Percentiles rank a stretch among this genome's conserved stretches.
phyloP scores from a whole-genome alignment of 192 early-diverging fungal species.

The Mortierella alpina region DNA sequence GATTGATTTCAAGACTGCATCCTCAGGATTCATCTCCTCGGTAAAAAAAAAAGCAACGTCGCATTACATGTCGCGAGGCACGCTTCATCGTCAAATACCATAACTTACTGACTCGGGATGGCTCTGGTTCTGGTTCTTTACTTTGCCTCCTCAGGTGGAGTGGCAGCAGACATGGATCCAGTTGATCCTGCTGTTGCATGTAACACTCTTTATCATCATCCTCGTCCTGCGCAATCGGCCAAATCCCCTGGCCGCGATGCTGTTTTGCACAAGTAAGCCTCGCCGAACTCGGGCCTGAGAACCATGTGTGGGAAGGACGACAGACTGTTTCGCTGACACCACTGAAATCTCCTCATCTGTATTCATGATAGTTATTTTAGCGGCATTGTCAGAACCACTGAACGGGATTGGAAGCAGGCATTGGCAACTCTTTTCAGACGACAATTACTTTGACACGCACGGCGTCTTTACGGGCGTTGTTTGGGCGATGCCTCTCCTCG shows the following conservation, averaged over 20 bases:
- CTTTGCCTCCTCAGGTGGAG: conserved; percentile 45
- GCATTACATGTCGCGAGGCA: not conserved
- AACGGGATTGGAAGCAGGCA: conserved; percentile 51
- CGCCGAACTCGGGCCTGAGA: too few species aligned
- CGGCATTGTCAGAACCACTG: conserved; percentile 58
- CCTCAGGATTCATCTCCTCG: conserved; percentile 24
- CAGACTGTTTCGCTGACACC: not conserved
- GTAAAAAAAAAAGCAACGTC: too few species aligned
- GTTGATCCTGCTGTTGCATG: conserved; percentile 53
- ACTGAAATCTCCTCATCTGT: not conserved
- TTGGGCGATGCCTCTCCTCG: conserved; percentile 56
- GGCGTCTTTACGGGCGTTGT: conserved; percentile 58
- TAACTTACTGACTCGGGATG: not conserved
- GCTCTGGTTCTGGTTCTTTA: not conserved
- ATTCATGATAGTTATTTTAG: conserved; percentile 53
- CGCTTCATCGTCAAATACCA: not conserved
- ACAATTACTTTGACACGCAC: conserved; percentile 62
- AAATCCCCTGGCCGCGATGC: conserved; percentile 49
- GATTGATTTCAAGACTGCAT: conserved; percentile 25
- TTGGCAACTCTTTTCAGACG: conserved; percentile 58
- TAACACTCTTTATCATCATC: conserved; percentile 44
- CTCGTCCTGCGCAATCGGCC: conserved; percentile 55
- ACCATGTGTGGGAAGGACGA: not conserved
- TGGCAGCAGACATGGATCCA: conserved; percentile 64
- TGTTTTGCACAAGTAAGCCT: conserved; percentile 56